phyloP scores from a whole-genome alignment of 768 basidiomycete genomes.

The Gyrodon lividus region DNA sequence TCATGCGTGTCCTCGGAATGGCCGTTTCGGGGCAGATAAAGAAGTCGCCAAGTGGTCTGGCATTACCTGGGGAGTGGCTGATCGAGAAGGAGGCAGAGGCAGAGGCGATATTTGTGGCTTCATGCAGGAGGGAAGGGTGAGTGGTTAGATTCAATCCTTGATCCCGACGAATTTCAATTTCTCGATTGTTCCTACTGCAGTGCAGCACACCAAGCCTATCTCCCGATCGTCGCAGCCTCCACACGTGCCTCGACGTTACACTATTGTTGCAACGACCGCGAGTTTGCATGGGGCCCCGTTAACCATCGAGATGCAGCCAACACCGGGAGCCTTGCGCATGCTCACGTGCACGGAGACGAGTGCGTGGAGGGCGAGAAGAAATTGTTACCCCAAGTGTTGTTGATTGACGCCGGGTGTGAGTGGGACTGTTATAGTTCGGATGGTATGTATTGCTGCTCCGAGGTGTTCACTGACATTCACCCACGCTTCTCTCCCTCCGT shows the following conservation, averaged over 20 bases:
- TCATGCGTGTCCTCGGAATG: constrained; percentile 87
- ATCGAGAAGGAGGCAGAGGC: constrained; percentile 93
- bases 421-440: constrained; percentile 70
- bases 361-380: constrained; percentile 26
- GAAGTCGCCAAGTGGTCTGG: constrained; percentile 40
- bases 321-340: constrained; percentile 43
- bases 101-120: constrained; percentile 90
- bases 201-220: constrained; percentile 83
- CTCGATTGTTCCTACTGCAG: constrained; percentile 37
- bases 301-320: constrained; percentile 55
- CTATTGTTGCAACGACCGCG: constrained; percentile 91
- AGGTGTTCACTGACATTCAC: too few species aligned
- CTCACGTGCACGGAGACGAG: constrained; percentile 19
- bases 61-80: constrained; percentile 79
- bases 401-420: constrained; percentile 96
- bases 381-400: constrained; percentile 66
- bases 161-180: not conserved
- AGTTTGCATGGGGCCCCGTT: constrained; percentile 83
- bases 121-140: constrained; percentile 85
- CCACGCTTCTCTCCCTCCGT: too few species aligned
- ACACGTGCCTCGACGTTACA: constrained; percentile 87
- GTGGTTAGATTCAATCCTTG: constrained; percentile 18
- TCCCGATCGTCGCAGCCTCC: constrained; percentile 89
- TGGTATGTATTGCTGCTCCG: constrained; percentile 36
- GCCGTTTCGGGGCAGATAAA: constrained; percentile 60